Evolutionary conservation across 179 eudicot species (phyloP).

Genomic region (Silene noctiflora): DNA sequence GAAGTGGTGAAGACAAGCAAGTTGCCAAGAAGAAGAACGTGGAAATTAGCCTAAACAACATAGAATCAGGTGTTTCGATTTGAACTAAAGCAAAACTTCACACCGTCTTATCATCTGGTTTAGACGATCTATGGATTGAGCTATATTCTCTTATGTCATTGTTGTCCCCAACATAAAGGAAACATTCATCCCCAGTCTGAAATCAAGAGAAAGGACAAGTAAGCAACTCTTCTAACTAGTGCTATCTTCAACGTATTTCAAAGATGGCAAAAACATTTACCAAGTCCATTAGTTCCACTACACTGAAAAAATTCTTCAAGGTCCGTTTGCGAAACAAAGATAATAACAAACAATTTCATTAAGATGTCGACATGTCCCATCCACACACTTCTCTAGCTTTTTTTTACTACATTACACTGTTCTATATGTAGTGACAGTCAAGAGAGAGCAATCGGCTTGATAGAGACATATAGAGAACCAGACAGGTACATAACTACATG

Average conservation of each 20-base stretch:
- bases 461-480: not conserved
- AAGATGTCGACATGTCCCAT: not conserved
- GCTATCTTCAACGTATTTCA: not conserved
- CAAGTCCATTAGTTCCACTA: too few relatives aligned
- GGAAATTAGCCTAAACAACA: not conserved
- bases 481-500: not conserved
- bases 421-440: not conserved
- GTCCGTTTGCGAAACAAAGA: not conserved
- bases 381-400: not conserved
- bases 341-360: not conserved
- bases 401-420: not conserved
- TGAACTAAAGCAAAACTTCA: constrained; percentile 18
- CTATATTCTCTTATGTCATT: constrained; percentile 88
- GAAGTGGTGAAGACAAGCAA: constrained; percentile 2
- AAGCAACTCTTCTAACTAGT: not conserved
- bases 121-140: constrained; percentile 91
- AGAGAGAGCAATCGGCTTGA: not conserved
- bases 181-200: constrained; percentile 80
- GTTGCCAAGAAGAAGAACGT: not conserved
- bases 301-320: too few relatives aligned
- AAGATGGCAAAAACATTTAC: too few relatives aligned
- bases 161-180: constrained; percentile 78
- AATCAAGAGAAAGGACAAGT: constrained; percentile 17
- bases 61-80: not conserved
- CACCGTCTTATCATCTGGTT: constrained; percentile 69